Conservation (phyloP, 805 yeast species). For the Candida railenensis region DNA sequence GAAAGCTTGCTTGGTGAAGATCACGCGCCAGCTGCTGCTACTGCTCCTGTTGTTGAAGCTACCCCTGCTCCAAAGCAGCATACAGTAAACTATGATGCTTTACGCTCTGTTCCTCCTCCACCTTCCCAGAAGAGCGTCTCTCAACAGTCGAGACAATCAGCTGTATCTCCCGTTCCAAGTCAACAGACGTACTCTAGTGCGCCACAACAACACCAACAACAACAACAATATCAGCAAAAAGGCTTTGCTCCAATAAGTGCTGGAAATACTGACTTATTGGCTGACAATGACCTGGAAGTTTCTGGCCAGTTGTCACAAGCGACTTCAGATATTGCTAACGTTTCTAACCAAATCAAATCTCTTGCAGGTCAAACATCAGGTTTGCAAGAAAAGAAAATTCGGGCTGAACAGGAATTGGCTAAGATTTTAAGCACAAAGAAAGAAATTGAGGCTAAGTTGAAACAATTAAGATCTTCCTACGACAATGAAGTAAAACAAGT, state of each 20-base stretch:
- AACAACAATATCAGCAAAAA: constrained; percentile 2
- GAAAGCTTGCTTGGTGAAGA: constrained; percentile 37
- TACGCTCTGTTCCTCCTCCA: constrained; percentile 47
- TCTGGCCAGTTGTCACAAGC: constrained; percentile 73
- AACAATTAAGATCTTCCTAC: constrained; percentile 64
- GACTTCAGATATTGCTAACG: constrained; percentile 80
- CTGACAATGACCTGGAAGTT: constrained; percentile 50
- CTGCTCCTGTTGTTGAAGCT: constrained; percentile 19
- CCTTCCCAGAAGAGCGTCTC: constrained; percentile 20
- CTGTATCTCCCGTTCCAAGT: constrained; percentile 11
- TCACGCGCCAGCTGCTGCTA: constrained; percentile 12
- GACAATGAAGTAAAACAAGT: constrained; percentile 78
- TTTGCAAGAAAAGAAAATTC: constrained; percentile 65
- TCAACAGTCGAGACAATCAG: constrained; percentile 8
- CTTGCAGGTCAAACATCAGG: constrained; percentile 71
- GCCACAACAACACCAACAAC: constrained; percentile 2
- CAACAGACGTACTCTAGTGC: constrained; percentile 7
- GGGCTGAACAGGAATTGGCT: constrained; percentile 77
- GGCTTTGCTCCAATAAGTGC: constrained; percentile 1
- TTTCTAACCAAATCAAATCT: constrained; percentile 81
- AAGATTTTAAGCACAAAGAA: constrained; percentile 63
- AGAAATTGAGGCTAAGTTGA: constrained; percentile 71
- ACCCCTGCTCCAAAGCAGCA: constrained; percentile 18
- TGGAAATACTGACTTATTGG: constrained; percentile 48
- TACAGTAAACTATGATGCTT: constrained; percentile 50